Conservation (phyloP, 176 grass and related monocot species). For the Oryza rufipogon region DNA sequence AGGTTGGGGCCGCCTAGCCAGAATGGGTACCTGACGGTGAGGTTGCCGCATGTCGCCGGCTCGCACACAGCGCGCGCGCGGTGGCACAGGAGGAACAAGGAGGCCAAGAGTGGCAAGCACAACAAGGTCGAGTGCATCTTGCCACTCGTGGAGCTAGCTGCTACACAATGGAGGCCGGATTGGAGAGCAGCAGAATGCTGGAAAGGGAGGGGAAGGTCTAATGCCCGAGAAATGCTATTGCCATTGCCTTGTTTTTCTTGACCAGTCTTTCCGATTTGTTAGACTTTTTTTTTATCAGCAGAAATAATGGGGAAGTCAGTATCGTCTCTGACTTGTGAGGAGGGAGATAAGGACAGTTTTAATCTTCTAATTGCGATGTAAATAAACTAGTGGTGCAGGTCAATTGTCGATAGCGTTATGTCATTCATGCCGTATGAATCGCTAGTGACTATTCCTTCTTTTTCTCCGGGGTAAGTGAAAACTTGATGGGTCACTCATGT, state of each 20-base stretch:
- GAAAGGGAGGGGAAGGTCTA: background rate
- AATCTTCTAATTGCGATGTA: background rate
- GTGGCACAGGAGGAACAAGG: background rate
- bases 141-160: background rate
- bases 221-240: background rate
- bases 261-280: slow-evolving; percentile 1
- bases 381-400: no score
- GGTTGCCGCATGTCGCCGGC: slow-evolving; percentile 41
- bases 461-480: background rate
- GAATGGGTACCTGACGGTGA: slow-evolving; percentile 58
- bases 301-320: background rate
- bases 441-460: no score
- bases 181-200: background rate
- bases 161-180: background rate
- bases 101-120: slow-evolving; percentile 26
- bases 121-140: slow-evolving; percentile 34
- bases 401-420: no score
- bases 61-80: background rate
- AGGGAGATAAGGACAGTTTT: background rate
- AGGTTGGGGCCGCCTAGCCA: slow-evolving; percentile 27
- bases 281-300: slow-evolving; percentile 5
- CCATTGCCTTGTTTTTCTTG: background rate
- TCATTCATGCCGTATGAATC: no score
- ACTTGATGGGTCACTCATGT: background rate
- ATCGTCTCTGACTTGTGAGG: background rate